These are phyloP conservation scores for Pseudomassariella vexata DNA, from an alignment of 2,329 filamentous ascomycete genomes.

Conservation along the genomic window DNA sequence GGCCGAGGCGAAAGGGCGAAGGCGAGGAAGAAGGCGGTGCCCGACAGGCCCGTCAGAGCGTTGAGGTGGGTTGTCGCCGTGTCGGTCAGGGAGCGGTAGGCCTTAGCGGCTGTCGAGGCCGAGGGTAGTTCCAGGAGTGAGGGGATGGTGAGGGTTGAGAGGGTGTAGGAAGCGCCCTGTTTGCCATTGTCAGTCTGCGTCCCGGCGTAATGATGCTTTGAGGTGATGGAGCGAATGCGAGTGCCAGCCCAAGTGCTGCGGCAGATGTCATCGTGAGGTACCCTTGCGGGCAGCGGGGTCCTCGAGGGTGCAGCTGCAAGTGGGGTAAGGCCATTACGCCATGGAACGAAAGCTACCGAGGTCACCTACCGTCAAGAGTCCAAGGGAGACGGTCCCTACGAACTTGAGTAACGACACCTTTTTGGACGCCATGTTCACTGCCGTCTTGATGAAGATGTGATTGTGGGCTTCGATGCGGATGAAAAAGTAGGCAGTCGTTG, in stretches of 20 bases:
- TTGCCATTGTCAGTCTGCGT: conserved; percentile 10
- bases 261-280: neutral
- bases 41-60: conserved; percentile 62
- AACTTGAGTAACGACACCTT: conserved; percentile 82
- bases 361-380: conserved; percentile 72
- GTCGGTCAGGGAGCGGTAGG: conserved; percentile 62
- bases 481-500: neutral
- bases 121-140: conserved; percentile 76
- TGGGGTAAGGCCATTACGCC: conserved; percentile 1
- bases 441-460: conserved; percentile 4
- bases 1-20: conserved; percentile 70
- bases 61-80: conserved; percentile 61
- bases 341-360: conserved; percentile 5
- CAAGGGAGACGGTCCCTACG: conserved; percentile 83
- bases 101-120: conserved; percentile 62
- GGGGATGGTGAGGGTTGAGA: conserved; percentile 72
- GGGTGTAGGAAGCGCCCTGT: conserved; percentile 84
- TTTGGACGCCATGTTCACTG: conserved; percentile 53
- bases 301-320: conserved; percentile 1
- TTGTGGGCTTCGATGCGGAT: conserved; percentile 4
- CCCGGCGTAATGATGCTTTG: too few species aligned
- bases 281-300: conserved; percentile 2
- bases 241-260: too few species aligned
- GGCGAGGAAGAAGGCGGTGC: conserved; percentile 68
- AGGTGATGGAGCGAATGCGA: too few species aligned